Evolutionary conservation across 2,329 filamentous ascomycete genomes (phyloP), one percentile per base, ranked within the genome.

Genomic region (Paraphaeosphaeria sporulosa): DNA sequence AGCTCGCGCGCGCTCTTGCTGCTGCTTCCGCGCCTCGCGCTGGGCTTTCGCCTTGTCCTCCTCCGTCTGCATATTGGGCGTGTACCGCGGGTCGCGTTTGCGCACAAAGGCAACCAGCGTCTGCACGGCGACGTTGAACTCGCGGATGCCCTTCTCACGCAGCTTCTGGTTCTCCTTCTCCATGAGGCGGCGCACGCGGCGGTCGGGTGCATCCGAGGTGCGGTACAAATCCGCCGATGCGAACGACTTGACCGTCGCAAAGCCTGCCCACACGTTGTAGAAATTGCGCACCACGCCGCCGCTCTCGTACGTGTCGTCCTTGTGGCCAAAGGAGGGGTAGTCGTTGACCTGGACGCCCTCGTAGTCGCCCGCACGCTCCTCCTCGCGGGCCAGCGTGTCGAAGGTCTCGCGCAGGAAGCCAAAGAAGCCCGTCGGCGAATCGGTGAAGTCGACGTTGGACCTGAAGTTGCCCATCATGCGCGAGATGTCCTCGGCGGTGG

Each of bases 101-200:
- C 92, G 89, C 17, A 94, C 90, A 78, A 98, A 98, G 1, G 89
- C 85, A 2, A 98, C 90, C 13, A 99, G 84, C 7, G 93, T 91
- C 58, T 92, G 83, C 32, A 99, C 93, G 3, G 93, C 91, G 62
- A 97, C 93, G 77, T 97, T 98, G 81, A 97, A 98, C 66, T 97
- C 92, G 58, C 90, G 87, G 12, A 91, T 87, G 2, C 89, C 93
- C 55, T 94, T 91, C 21, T 97, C 94, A 55, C 95, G 87, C 25
- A 90, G 79, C 64, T 90, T 91, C 68, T 89, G 91, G 77, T 99
- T 99, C 75, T 97, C 94, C 78, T 97, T 97, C 74, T 98, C 95
- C 89, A 98, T 96, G 42, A 92, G 72, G 34, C 95, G 87, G 54
- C 94, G 88, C 17, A 92, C 84, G 40, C 90, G 87, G 53, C 95